Conservation (phyloP, 2,329 filamentous ascomycete genomes). For the Sphaceloma murrayae region DNA sequence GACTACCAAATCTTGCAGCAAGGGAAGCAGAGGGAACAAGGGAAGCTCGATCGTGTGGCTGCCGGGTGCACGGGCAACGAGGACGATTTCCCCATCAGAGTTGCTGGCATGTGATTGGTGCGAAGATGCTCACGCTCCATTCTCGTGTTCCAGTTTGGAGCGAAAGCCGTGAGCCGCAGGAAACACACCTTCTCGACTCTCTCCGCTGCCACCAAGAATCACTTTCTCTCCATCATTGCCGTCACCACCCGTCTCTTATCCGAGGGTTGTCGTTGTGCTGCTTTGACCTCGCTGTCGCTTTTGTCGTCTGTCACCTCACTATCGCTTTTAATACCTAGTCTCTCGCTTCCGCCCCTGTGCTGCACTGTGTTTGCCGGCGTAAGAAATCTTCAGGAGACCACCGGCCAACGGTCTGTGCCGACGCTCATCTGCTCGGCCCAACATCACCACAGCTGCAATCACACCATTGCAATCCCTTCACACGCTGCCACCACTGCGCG, state of each 20-base stretch:
- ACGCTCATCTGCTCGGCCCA: constrained; percentile 8
- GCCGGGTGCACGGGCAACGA: too few relatives aligned
- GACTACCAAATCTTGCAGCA: too few relatives aligned
- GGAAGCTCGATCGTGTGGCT: too few relatives aligned
- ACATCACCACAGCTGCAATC: constrained; percentile 1
- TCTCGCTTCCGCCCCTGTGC: constrained; percentile 5
- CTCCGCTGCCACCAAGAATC: too few relatives aligned
- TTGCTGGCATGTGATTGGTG: too few relatives aligned
- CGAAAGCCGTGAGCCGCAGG: too few relatives aligned
- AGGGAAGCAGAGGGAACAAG: too few relatives aligned
- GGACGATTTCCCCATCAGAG: too few relatives aligned
- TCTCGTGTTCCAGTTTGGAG: too few relatives aligned
- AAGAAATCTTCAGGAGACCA: constrained; percentile 17
- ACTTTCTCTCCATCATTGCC: too few relatives aligned
- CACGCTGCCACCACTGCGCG: too few relatives aligned
- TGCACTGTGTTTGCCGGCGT: neutral
- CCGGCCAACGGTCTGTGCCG: neutral
- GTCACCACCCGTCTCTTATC: neutral
- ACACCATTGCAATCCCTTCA: neutral
- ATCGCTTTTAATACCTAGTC: constrained; percentile 12
- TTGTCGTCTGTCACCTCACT: neutral
- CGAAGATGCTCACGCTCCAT: too few relatives aligned
- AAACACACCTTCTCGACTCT: constrained; percentile 12
- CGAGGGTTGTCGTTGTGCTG: neutral
- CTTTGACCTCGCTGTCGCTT: constrained; percentile 10